phyloP scores from a whole-genome alignment of 2,329 filamentous ascomycete genomes.

The Scedosporium apiospermum region DNA sequence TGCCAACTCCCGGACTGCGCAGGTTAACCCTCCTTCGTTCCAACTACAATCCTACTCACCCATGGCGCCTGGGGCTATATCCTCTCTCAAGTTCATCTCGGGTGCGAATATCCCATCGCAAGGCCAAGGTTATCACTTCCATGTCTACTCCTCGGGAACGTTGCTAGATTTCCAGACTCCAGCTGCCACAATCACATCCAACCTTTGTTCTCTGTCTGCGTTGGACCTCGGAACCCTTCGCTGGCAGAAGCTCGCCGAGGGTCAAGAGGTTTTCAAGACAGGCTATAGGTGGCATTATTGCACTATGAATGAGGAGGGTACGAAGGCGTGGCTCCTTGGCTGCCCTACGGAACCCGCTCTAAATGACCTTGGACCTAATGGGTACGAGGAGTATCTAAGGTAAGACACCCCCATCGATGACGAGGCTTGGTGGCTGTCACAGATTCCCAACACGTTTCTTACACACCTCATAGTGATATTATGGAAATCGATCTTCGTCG shows the following conservation, averaged over 20 bases:
- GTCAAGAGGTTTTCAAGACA: constrained; percentile 81
- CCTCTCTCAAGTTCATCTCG: constrained; percentile 74
- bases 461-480: constrained; percentile 52
- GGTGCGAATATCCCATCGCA: constrained; percentile 81
- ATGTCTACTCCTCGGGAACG: constrained; percentile 86
- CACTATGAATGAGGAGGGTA: constrained; percentile 88
- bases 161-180: constrained; percentile 92
- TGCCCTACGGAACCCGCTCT: constrained; percentile 66
- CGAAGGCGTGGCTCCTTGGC: constrained; percentile 93
- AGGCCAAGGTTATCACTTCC: constrained; percentile 87
- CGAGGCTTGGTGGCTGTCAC: background rate
- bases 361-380: constrained; percentile 57
- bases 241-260: constrained; percentile 93
- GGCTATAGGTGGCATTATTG: constrained; percentile 99
- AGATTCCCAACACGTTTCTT: background rate
- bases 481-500: constrained; percentile 87
- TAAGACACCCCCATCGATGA: constrained; percentile 12
- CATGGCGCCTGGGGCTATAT: constrained; percentile 80
- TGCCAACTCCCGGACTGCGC: constrained; percentile 57
- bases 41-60: constrained; percentile 67
- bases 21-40: constrained; percentile 57
- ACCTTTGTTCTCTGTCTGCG: constrained; percentile 84
- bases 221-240: constrained; percentile 78
- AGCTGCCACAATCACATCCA: constrained; percentile 73
- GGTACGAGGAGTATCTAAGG: constrained; percentile 80